Conservation (phyloP, 2,329 filamentous ascomycete species). For the Paramyrothecium roridum region DNA sequence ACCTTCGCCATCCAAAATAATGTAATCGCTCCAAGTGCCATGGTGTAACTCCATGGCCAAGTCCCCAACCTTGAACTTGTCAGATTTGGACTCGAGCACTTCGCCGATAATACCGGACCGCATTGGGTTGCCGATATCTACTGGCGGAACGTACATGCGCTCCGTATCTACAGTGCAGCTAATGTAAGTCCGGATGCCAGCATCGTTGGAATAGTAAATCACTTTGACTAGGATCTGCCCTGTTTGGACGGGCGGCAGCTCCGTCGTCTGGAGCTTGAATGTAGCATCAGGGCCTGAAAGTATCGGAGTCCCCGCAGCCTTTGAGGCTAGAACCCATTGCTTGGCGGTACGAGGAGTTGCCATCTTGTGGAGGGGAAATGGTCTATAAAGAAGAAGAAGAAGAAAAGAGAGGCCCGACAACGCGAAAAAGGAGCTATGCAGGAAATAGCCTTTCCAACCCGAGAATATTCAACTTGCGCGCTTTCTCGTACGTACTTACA, state of each 20-base stretch:
- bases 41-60: slow-evolving; percentile 23
- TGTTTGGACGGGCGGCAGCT: slow-evolving; percentile 16
- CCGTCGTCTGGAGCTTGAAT: slow-evolving; percentile 17
- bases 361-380: slow-evolving; percentile 8
- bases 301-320: slow-evolving; percentile 19
- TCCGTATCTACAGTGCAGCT: slow-evolving; percentile 20
- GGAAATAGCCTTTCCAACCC: too few species aligned
- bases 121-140: slow-evolving; percentile 22
- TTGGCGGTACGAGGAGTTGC: slow-evolving; percentile 18
- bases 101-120: slow-evolving; percentile 22
- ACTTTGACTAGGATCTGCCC: slow-evolving; percentile 22
- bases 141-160: slow-evolving; percentile 22
- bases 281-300: slow-evolving; percentile 20
- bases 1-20: slow-evolving; percentile 18
- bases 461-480: too few species aligned
- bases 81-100: slow-evolving; percentile 19
- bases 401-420: neutral
- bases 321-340: slow-evolving; percentile 23
- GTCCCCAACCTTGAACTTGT: slow-evolving; percentile 19
- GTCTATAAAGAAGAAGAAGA: too few species aligned
- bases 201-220: slow-evolving; percentile 23
- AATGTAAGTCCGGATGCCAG: slow-evolving; percentile 23
- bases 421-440: neutral
- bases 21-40: slow-evolving; percentile 21
- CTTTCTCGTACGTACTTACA: too few species aligned